phyloP scores from a whole-genome alignment of 2,329 filamentous ascomycete species.

The Ploettnerulaceae sp. region DNA sequence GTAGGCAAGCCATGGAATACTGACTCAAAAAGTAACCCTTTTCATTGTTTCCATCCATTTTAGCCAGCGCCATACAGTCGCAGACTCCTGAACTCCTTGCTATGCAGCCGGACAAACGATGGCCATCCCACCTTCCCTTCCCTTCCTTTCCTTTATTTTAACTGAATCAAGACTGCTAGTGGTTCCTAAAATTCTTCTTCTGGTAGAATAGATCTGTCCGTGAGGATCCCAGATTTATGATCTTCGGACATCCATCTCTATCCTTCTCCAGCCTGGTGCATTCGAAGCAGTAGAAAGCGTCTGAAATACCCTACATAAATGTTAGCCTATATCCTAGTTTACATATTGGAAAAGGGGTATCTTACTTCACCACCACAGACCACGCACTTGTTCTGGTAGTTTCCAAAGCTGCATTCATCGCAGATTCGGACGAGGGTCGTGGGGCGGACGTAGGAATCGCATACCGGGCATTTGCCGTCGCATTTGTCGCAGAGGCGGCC shows the following conservation, averaged over 20 bases:
- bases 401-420: slow-evolving; percentile 98
- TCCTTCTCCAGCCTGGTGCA: slow-evolving; percentile 97
- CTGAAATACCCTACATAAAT: slow-evolving; percentile 68
- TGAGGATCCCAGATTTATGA: slow-evolving; percentile 94
- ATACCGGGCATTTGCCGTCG: slow-evolving; percentile 98
- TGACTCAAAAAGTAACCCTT: not conserved
- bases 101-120: slow-evolving; percentile 12
- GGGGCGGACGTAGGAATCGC: slow-evolving; percentile 96
- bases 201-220: slow-evolving; percentile 72
- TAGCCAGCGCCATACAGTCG: not conserved
- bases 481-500: slow-evolving; percentile 99
- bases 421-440: slow-evolving; percentile 97
- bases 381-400: slow-evolving; percentile 99
- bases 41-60: not conserved
- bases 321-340: slow-evolving; percentile 11
- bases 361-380: slow-evolving; percentile 82
- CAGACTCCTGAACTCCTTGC: slow-evolving; percentile 14
- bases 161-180: slow-evolving; percentile 33
- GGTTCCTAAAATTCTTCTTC: slow-evolving; percentile 67
- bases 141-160: not conserved
- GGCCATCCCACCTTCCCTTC: not conserved
- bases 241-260: slow-evolving; percentile 95
- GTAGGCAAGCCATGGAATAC: too few species aligned
- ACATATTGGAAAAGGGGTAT: not conserved
- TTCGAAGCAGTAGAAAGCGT: slow-evolving; percentile 99